A percentile compares a stretch with the other conserved stretches of the same genome.
Conservation (phyloP, 148 eudicot species). For the Cornus controversa region DNA sequence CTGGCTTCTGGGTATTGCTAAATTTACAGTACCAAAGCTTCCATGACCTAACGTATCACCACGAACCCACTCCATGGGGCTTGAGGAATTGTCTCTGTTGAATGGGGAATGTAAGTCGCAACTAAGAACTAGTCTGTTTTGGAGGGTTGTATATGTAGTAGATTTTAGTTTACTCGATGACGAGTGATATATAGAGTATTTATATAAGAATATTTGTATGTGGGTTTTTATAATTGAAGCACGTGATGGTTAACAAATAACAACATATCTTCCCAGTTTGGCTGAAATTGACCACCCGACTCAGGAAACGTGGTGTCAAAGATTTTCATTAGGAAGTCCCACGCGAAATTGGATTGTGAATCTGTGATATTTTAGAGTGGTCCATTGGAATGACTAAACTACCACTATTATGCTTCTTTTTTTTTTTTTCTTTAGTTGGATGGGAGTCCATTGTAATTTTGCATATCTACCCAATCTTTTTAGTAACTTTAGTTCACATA, state of each 20-base stretch:
- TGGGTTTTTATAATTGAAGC: slow-evolving; percentile 19
- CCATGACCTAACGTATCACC: slow-evolving; percentile 73
- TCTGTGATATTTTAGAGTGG: too few relatives aligned
- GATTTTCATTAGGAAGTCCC: not conserved
- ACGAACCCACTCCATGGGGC: slow-evolving; percentile 74
- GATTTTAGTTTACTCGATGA: not conserved
- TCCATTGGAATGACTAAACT: not conserved
- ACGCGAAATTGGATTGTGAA: not conserved
- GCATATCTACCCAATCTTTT: too few relatives aligned
- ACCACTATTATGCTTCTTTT: not conserved
- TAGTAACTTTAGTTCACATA: too few relatives aligned
- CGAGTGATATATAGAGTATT: not conserved
- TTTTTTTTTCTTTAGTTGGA: too few relatives aligned
- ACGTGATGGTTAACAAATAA: slow-evolving; percentile 62
- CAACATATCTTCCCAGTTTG: slow-evolving; percentile 10
- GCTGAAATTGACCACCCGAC: too few relatives aligned
- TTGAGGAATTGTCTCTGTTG: not conserved
- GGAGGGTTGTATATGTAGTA: slow-evolving; percentile 12
- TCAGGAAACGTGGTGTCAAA: too few relatives aligned
- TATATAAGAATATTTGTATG: not conserved
- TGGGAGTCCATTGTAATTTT: too few relatives aligned
- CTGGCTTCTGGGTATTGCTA: slow-evolving; percentile 45
- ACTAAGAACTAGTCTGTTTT: not conserved
- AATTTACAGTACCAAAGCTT: slow-evolving; percentile 68
- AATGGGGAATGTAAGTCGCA: not conserved